Percentiles rank a stretch among this genome's conserved stretches.
phyloP scores from a whole-genome alignment of 106 monocot genomes.

The Platanthera guangdongensis region DNA sequence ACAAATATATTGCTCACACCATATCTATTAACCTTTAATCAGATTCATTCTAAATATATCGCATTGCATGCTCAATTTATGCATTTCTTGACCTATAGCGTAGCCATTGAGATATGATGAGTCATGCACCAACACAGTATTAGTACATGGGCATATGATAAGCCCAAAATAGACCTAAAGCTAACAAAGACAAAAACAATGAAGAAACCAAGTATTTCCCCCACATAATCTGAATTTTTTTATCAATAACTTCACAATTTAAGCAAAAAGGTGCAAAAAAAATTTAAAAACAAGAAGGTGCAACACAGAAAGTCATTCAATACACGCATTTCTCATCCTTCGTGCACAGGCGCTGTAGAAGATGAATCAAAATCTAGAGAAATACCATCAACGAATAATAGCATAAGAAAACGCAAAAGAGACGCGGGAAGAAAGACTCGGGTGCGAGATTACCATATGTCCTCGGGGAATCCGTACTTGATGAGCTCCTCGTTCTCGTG shows the following conservation, averaged over 20 bases:
- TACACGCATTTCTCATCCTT: not conserved
- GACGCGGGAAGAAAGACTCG: not conserved
- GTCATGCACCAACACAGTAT: no score
- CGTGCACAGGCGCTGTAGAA: not conserved
- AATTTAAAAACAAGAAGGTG: not conserved
- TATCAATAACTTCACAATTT: not conserved
- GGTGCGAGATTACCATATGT: constrained; percentile 63
- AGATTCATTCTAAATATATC: not conserved
- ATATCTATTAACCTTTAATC: not conserved
- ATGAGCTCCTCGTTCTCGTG: constrained; percentile 99
- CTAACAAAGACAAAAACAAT: no score
- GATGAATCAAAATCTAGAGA: not conserved
- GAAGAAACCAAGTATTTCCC: no score
- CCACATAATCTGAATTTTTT: not conserved
- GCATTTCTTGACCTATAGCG: not conserved
- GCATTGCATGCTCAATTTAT: not conserved
- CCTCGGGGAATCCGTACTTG: constrained; percentile 91
- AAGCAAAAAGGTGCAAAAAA: not conserved
- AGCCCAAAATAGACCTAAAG: no score
- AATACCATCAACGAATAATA: not conserved
- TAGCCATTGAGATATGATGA: not conserved
- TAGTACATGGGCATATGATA: no score
- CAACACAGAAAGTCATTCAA: not conserved
- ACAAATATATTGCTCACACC: no score
- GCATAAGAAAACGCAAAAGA: not conserved